Evolutionary conservation across 345 rosid species (phyloP).

Genomic region (Bruguiera sexangula): DNA sequence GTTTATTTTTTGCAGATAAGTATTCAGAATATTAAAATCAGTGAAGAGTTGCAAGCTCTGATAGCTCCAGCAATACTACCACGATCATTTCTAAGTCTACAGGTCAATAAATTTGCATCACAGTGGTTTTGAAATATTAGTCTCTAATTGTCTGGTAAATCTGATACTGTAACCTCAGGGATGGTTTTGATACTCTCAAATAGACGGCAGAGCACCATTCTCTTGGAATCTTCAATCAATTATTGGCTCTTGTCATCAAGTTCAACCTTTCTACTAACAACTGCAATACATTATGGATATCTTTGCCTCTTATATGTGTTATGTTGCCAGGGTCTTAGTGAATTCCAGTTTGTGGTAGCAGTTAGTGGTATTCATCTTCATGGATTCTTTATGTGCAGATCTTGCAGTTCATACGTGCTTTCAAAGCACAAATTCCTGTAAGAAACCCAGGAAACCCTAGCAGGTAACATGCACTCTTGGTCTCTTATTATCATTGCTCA

Average conservation of each 20-base stretch:
- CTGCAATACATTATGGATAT: neutral
- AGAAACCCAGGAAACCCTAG: constrained; percentile 43
- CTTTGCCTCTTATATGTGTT: neutral
- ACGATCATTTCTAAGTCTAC: constrained; percentile 69
- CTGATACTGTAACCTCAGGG: neutral
- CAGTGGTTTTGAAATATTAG: neutral
- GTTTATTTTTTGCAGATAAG: constrained; percentile 51
- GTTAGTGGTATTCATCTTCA: constrained; percentile 1
- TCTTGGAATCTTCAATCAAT: constrained; percentile 8
- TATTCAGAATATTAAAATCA: constrained; percentile 69
- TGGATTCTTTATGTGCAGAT: constrained; percentile 40
- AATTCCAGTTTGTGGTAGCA: neutral
- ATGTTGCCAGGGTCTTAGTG: neutral
- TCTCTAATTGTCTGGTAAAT: constrained; percentile 3
- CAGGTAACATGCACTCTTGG: constrained; percentile 35
- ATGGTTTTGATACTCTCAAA: neutral
- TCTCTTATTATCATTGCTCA: neutral
- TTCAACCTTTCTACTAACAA: neutral
- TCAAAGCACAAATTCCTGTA: constrained; percentile 74
- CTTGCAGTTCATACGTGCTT: constrained; percentile 72
- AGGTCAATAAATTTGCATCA: constrained; percentile 36
- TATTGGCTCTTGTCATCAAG: neutral
- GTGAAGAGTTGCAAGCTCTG: constrained; percentile 68
- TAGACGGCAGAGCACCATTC: neutral
- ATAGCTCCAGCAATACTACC: constrained; percentile 88